Percentiles rank a stretch among this genome's conserved stretches.
Conservation (phyloP, 1,284 basidiomycete genomes). For the Microbotryum intermedium region DNA sequence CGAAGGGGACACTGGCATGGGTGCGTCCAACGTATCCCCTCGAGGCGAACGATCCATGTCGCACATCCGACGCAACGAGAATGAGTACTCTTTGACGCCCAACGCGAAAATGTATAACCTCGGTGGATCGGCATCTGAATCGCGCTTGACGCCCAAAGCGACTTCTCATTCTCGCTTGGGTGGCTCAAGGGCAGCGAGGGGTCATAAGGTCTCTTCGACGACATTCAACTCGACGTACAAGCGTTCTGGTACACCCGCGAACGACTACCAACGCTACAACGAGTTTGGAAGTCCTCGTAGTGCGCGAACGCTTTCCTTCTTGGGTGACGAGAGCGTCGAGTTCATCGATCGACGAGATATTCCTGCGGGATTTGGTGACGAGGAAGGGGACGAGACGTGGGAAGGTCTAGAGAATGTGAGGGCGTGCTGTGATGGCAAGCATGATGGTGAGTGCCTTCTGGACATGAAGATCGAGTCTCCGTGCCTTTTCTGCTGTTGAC, state of each 20-base stretch:
- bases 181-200: slow-evolving; percentile 32
- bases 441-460: slow-evolving; percentile 46
- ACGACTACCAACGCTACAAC: slow-evolving; percentile 73
- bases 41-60: no score
- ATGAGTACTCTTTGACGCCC: neutral
- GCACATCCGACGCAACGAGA: no score
- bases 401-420: slow-evolving; percentile 91
- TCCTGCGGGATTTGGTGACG: slow-evolving; percentile 58
- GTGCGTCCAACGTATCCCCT: no score
- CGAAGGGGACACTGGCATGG: no score
- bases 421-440: slow-evolving; percentile 55
- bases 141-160: slow-evolving; percentile 40
- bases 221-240: slow-evolving; percentile 60
- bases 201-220: slow-evolving; percentile 46
- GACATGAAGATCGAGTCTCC: no score
- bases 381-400: slow-evolving; percentile 68
- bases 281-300: slow-evolving; percentile 57
- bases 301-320: slow-evolving; percentile 48
- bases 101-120: slow-evolving; percentile 4
- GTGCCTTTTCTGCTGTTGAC: no score
- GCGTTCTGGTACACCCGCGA: slow-evolving; percentile 75
- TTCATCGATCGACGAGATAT: slow-evolving; percentile 46
- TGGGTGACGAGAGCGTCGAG: slow-evolving; percentile 57
- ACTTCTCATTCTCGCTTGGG: slow-evolving; percentile 36
- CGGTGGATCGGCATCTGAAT: slow-evolving; percentile 27